Evolutionary conservation across 768 basidiomycete species (phyloP), one percentile per base, ranked within the genome.

Genomic region (Lentinus tigrinus): DNA sequence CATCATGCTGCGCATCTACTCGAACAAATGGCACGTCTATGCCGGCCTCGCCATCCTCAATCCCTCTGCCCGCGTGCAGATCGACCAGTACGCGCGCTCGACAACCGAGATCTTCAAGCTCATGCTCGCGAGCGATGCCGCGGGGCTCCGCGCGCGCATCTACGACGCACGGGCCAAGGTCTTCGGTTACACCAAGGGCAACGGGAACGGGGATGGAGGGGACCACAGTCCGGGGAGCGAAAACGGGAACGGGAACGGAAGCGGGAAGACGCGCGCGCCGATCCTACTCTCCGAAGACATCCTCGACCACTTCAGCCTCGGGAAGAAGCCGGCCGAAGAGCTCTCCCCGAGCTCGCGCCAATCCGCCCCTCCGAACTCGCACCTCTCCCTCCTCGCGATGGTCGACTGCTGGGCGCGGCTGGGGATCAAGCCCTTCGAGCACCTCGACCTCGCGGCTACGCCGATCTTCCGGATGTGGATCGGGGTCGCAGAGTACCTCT

Each of bases 21-120:
- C 93, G 43, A 97, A 95, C 72, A 89, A 94, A 60, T 99, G 95
- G 95, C 96, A 99, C 74, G 96, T 99, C 68, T 99, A 99, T 71
- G 96, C 96, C 14, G 96, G 97, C 2, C 83, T 99, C n/a, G 96
- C 96, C 1, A 93, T 98, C 70, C 83, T 99, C 61, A 98, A 99
- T 73, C 96, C 97, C 4, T 87, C 82, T 11, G 97, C 97, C 0
- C 83, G 83, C 40, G 72, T 80, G 1, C 96, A 98, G 70, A 98
- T 99, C 63, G 82, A 97, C 65, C 93, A 96, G 63, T 99, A 88
- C 69, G 88, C 96, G 3, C 82, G 83, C 57, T 89, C 87, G 66
- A 85, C 86, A 8, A 91, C 90, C 2, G 94, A 93, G 56, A 79
- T 98, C 27, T 98, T 94, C 81, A 98, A 98, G 73, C 80, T 99